phyloP scores from a whole-genome alignment of 1,139 yeast genomes.

The Petasospora fabianii region DNA sequence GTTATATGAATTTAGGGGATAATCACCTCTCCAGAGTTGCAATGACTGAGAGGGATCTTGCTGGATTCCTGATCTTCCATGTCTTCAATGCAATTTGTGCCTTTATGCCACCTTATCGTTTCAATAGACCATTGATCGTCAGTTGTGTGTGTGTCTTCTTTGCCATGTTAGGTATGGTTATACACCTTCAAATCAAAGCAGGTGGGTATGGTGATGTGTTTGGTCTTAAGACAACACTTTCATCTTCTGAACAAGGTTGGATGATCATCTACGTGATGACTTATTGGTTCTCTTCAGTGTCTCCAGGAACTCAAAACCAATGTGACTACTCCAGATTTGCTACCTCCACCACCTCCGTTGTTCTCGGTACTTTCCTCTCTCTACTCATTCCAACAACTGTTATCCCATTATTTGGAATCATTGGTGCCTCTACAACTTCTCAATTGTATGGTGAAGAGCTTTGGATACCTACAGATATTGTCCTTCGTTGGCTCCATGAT shows the following conservation, averaged over 20 bases:
- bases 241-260: slow-evolving; percentile 36
- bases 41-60: slow-evolving; percentile 27
- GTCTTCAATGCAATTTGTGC: slow-evolving; percentile 36
- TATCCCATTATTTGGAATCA: slow-evolving; percentile 11
- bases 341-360: slow-evolving; percentile 29
- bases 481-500: slow-evolving; percentile 8
- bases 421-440: slow-evolving; percentile 8
- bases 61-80: slow-evolving; percentile 44
- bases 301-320: slow-evolving; percentile 36
- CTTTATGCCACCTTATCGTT: slow-evolving; percentile 35
- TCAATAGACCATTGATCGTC: slow-evolving; percentile 35
- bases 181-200: slow-evolving; percentile 30
- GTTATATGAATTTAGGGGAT: slow-evolving; percentile 23
- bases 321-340: slow-evolving; percentile 33
- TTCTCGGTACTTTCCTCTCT: slow-evolving; percentile 26
- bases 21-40: slow-evolving; percentile 18
- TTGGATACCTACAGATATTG: slow-evolving; percentile 13
- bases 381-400: slow-evolving; percentile 37
- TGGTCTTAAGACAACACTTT: slow-evolving; percentile 24
- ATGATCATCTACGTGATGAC: slow-evolving; percentile 41
- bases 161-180: slow-evolving; percentile 41
- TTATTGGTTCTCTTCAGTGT: slow-evolving; percentile 43
- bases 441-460: slow-evolving; percentile 6
- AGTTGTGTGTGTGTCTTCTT: slow-evolving; percentile 38
- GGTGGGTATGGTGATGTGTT: slow-evolving; percentile 44